Base-by-base conservation (phyloP, 495 filamentous ascomycete genomes). In the Hypoxylon crocopeplum region DNA sequence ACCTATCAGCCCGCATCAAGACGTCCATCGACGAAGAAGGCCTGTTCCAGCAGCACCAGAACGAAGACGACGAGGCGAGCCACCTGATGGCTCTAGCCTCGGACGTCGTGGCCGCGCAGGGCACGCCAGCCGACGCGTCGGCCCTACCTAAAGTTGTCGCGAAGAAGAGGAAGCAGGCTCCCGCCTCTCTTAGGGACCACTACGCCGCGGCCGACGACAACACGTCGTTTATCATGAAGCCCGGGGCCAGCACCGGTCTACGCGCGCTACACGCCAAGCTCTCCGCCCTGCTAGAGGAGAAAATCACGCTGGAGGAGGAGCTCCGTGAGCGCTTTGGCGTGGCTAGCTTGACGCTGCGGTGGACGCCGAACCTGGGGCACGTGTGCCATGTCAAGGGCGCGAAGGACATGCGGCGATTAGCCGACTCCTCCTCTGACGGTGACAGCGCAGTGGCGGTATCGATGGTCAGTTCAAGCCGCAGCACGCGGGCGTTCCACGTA, bases 1-100 rank as follows among this genome's bases (percentile, higher is more conserved):
- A 75, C 11, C 82, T 99, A 3, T 90, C 93, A 2, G 66, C 82
- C 25, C 79, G 78, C 27, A 96, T 99, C 37, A 56, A 81, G 7
- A 77, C 80, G 1, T 85, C 93, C 3, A 96, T 99, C 62, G 95
- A 99, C 66, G 95, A 98, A 75, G 95, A 97, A 67, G 91, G 91
- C 0, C 74, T 99, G 13, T 79, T 87, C 24, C 83, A 90, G 64
- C 86, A 88, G 50, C 92, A 97, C 56, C 82, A 84, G 17, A 78
- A 88, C 7, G 86, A 93, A 64, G 87, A 93, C 57, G 82, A 75
- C 51, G 86, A 90, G 29, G 85, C 84, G 1, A 85, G 82, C 12
- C 80, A 87, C 55, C 84, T 88, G 61, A 83, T 88, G 1, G 83
- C 79, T 10, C 71, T 91, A 12, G 91, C 90, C 15, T 81, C 88